Base-by-base conservation (phyloP, 805 yeast species). In the Grigorovia jiainica region DNA sequence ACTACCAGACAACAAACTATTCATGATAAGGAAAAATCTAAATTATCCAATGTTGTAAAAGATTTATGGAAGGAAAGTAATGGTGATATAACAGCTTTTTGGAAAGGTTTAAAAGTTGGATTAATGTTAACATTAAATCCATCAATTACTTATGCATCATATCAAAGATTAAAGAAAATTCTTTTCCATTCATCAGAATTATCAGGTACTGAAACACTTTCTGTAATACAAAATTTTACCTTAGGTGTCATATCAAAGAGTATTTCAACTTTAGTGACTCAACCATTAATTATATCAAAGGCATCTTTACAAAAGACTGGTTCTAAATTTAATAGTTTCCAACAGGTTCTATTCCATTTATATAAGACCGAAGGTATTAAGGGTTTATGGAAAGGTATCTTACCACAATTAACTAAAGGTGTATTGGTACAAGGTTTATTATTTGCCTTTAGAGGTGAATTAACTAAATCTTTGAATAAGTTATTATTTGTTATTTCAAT, bases 101-200 rank as follows among this genome's bases (percentile, higher is more conserved):
- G 95, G 95, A 73, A 78, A 49, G 95, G 95, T 0, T 70, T 86
- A 43, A 81, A 85, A 59, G 95, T 87, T 7, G 77, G 86, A 7
- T 61, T 85, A 53, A 82, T 85, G 9, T 71, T 86, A 39, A 85
- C 90, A 16, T 67, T 81, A 39, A 86, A 86, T 63, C 95, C 95
- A 3, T 79, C 92, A 32, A 86, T 86, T 56, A 86, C 95, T 2
- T 86, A 85, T 56, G 90, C 94, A 7, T 70, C 87, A 3, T 82
- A 75, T 59, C 87, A 82, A 57, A 72, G 85, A 49, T 68, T 85
- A 50, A 78, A 74, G 55, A 67, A 67, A 35, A 50, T 74, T 3
- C 54, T 82, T 33, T 76, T 50, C 25, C 63, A 62, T 13, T 30
- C 39, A 4, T 15, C 31, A n/a, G 42, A 34, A 64, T 65, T 36